phyloP scores from a whole-genome alignment of 2,329 filamentous ascomycete genomes.

The Calonectria ilicicola region DNA sequence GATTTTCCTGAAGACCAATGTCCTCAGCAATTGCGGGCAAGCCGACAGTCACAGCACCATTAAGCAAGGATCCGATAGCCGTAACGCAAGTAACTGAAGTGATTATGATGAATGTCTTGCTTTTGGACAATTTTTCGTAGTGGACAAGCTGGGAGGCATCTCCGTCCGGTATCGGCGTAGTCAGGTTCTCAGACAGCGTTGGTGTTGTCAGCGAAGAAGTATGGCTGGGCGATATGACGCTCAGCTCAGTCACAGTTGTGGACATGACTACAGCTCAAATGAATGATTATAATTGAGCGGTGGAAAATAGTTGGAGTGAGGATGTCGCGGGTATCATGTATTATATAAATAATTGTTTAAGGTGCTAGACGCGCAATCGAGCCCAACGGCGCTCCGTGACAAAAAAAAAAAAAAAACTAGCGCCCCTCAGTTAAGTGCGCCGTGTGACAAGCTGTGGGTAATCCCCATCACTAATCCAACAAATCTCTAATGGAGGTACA shows the following conservation, averaged over 20 bases:
- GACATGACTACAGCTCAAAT: not conserved
- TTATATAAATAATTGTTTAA: not conserved
- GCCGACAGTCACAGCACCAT: not conserved
- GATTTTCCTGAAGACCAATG: not conserved
- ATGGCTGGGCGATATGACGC: not conserved
- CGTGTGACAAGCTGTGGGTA: not conserved
- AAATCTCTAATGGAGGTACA: too few relatives aligned
- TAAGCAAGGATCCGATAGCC: not conserved
- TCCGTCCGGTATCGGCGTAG: not conserved
- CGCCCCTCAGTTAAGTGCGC: not conserved
- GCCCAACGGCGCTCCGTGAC: not conserved
- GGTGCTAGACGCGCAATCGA: not conserved
- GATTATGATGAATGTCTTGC: not conserved
- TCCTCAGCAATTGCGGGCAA: slow-evolving; percentile 1
- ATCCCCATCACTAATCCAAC: too few relatives aligned
- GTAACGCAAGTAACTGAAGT: slow-evolving; percentile 6
- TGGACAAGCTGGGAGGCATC: not conserved
- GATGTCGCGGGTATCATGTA: too few relatives aligned
- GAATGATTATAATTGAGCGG: not conserved
- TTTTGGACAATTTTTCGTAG: not conserved
- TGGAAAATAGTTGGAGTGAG: not conserved
- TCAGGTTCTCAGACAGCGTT: not conserved
- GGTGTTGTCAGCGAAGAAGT: not conserved
- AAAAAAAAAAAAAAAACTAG: not conserved
- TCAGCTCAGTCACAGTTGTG: not conserved